phyloP scores from a whole-genome alignment of 371 early-diverging fungal genomes.

The Zopfochytrium polystomum region DNA sequence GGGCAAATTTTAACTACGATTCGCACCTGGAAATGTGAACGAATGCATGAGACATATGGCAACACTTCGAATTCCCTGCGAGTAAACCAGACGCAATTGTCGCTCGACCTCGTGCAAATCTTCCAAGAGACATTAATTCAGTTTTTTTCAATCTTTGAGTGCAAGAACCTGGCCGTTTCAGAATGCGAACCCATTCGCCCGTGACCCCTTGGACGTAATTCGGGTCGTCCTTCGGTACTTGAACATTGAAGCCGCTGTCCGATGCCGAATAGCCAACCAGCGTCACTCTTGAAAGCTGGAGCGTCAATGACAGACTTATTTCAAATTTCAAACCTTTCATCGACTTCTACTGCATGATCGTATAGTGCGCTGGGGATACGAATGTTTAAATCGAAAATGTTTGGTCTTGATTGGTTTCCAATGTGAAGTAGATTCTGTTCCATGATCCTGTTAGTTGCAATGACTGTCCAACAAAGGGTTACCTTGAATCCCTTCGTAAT shows the following conservation, averaged over 20 bases:
- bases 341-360: slow-evolving; percentile 78
- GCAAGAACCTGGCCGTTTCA: slow-evolving; percentile 63
- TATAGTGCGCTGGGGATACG: slow-evolving; percentile 81
- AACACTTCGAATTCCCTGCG: slow-evolving; percentile 75
- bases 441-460: too few species aligned
- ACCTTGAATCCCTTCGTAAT: slow-evolving; percentile 87
- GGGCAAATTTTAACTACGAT: too few species aligned
- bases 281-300: too few species aligned
- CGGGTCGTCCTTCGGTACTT: slow-evolving; percentile 27
- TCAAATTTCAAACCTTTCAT: too few species aligned
- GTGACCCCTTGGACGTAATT: slow-evolving; percentile 68
- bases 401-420: slow-evolving; percentile 90
- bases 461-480: too few species aligned
- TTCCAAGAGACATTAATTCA: slow-evolving; percentile 7
- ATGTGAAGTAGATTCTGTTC: slow-evolving; percentile 53
- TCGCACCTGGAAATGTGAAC: slow-evolving; percentile 71
- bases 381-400: slow-evolving; percentile 89
- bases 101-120: slow-evolving; percentile 54
- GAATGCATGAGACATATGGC: slow-evolving; percentile 92
- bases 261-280: slow-evolving; percentile 72
- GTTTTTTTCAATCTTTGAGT: background rate
- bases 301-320: too few species aligned
- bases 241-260: slow-evolving; percentile 41
- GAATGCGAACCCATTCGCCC: slow-evolving; percentile 77
- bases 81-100: slow-evolving; percentile 61